Percentiles rank a stretch among this genome's conserved stretches.
Evolutionary conservation across 2,329 filamentous ascomycete genomes (phyloP).

Genomic region (Diaporthe amygdali): DNA sequence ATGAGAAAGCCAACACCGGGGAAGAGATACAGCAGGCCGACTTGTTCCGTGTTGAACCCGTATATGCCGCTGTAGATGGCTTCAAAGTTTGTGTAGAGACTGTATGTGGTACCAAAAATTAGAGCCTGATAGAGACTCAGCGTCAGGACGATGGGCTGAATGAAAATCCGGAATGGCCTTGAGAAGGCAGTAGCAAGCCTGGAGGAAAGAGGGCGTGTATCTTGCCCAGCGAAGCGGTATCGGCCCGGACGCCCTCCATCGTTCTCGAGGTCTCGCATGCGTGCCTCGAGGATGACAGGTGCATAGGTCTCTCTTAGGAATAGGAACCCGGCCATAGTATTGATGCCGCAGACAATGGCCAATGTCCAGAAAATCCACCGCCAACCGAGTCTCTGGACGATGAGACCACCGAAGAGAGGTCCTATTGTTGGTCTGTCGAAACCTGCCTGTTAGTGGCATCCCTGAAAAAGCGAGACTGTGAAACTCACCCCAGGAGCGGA

Average conservation of each 20-base stretch:
- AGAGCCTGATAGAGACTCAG: constrained; percentile 20
- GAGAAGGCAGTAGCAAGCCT: constrained; percentile 11
- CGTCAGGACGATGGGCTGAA: constrained; percentile 20
- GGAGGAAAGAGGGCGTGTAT: constrained; percentile 1
- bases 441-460: not conserved
- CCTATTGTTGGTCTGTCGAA: constrained; percentile 11
- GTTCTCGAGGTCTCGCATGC: constrained; percentile 4
- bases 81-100: constrained; percentile 20
- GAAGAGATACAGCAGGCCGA: constrained; percentile 19
- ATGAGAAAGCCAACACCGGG: constrained; percentile 16
- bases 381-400: constrained; percentile 19
- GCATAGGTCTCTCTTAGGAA: constrained; percentile 18
- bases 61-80: constrained; percentile 17
- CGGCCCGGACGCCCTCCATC: not conserved
- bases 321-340: constrained; percentile 2
- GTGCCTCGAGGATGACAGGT: constrained; percentile 4
- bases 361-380: constrained; percentile 21
- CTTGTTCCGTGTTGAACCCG: constrained; percentile 20
- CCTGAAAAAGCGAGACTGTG: too few relatives aligned
- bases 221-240: constrained; percentile 17
- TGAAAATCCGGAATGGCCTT: constrained; percentile 19
- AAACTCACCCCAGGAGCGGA: constrained; percentile 9
- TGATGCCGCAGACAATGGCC: constrained; percentile 18
- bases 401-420: constrained; percentile 19
- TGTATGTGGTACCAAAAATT: constrained; percentile 19